A percentile compares a stretch with the other conserved stretches of the same genome.
Conservation (phyloP, 768 basidiomycete genomes). For the Lactarius vividus region DNA sequence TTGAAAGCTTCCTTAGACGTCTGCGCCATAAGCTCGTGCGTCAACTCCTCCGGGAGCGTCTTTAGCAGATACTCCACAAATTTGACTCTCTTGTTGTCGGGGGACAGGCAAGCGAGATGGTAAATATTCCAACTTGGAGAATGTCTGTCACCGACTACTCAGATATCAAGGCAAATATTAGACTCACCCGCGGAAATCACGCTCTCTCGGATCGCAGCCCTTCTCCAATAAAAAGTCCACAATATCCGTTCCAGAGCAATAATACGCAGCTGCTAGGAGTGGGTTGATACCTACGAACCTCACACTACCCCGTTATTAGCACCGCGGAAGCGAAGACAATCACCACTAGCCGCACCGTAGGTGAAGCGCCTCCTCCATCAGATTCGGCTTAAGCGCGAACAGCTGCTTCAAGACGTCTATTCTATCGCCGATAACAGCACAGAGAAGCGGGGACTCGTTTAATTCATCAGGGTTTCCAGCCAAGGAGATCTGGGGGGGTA, state of each 20-base stretch:
- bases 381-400: conserved; percentile 40
- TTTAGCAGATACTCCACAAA: conserved; percentile 44
- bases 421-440: conserved; percentile 40
- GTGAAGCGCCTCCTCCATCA: conserved; percentile 44
- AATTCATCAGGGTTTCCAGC: conserved; percentile 47
- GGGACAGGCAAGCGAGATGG: conserved; percentile 43
- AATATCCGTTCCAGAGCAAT: conserved; percentile 33
- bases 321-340: background rate
- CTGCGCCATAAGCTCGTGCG: conserved; percentile 43
- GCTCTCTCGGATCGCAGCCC: conserved; percentile 44
- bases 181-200: conserved; percentile 46
- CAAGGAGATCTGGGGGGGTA: conserved; percentile 47
- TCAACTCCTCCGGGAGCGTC: conserved; percentile 50
- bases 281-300: conserved; percentile 48
- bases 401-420: conserved; percentile 45
- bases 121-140: conserved; percentile 53
- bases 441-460: conserved; percentile 53
- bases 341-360: conserved; percentile 38
- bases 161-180: background rate
- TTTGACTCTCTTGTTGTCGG: conserved; percentile 31
- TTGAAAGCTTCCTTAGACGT: conserved; percentile 45
- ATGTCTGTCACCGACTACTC: background rate
- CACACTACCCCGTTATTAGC: conserved; percentile 35
- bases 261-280: conserved; percentile 43
- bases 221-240: conserved; percentile 52